Evolutionary conservation across 139 green algal genomes (phyloP).

Genomic region (Closterium sp.): DNA sequence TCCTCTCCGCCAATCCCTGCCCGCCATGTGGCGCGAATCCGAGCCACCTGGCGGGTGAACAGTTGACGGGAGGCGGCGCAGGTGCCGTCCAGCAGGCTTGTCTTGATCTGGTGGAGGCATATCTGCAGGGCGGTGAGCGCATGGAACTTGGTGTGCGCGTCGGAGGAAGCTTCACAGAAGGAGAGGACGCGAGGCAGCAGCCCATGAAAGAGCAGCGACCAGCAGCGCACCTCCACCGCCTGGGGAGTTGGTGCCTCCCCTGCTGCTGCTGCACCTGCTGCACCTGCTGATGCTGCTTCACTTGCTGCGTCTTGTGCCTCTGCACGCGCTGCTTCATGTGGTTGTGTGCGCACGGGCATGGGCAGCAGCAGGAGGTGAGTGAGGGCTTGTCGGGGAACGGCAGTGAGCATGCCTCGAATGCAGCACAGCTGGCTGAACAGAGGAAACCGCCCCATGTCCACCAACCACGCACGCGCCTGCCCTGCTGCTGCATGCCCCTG

Average conservation of each 20-base stretch:
- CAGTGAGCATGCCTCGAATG: conserved; percentile 38
- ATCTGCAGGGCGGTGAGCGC: conserved; percentile 45
- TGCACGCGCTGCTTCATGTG: neutral
- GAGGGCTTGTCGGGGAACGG: conserved; percentile 25
- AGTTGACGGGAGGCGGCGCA: neutral
- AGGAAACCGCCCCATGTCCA: neutral
- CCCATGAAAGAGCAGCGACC: conserved; percentile 47
- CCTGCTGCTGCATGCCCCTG: neutral
- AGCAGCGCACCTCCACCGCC: neutral
- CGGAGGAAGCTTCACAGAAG: conserved; percentile 28
- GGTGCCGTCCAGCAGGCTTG: conserved; percentile 17
- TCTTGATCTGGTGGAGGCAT: conserved; percentile 51
- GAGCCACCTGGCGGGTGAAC: neutral
- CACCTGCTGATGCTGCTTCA: neutral
- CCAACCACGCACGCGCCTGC: no score
- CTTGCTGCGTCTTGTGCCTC: neutral
- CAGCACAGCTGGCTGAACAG: conserved; percentile 45
- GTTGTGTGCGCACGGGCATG: neutral
- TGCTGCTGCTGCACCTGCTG: neutral
- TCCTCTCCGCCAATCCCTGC: neutral
- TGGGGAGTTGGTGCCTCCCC: neutral
- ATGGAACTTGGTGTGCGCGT: conserved; percentile 52
- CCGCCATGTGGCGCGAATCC: neutral
- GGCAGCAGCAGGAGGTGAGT: conserved; percentile 14
- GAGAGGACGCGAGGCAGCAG: conserved; percentile 41